phyloP scores from a whole-genome alignment of 345 rosid species.

The Camelina hispida region DNA sequence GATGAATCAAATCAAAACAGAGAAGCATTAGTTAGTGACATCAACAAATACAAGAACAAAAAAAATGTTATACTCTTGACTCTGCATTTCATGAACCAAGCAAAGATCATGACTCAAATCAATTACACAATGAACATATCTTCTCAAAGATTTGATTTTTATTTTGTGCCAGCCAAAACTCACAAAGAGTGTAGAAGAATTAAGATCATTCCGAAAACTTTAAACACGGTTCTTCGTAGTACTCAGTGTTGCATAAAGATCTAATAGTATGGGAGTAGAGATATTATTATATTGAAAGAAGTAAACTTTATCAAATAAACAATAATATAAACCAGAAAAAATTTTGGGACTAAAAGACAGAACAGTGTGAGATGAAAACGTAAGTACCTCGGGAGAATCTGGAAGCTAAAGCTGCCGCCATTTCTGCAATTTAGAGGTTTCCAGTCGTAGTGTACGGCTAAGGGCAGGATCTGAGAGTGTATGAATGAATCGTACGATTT shows the following conservation, averaged over 20 bases:
- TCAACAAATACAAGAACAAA: constrained; percentile 7
- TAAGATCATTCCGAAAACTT: neutral
- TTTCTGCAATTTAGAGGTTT: constrained; percentile 26
- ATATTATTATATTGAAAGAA: neutral
- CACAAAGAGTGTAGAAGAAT: neutral
- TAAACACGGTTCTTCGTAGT: neutral
- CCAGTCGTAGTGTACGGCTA: neutral
- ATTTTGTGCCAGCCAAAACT: neutral
- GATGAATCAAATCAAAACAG: constrained; percentile 1
- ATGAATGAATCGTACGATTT: neutral
- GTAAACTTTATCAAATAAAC: neutral
- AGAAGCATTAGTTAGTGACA: constrained; percentile 6
- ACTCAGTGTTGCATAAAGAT: neutral
- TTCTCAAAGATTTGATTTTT: too few relatives aligned
- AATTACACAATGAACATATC: neutral
- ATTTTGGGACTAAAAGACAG: neutral
- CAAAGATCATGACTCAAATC: neutral
- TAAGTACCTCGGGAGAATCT: constrained; percentile 31
- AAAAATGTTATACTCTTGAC: neutral
- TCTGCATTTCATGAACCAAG: constrained; percentile 9
- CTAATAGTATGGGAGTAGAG: neutral
- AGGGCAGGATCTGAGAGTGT: neutral
- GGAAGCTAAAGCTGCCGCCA: constrained; percentile 44
- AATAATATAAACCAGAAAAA: neutral
- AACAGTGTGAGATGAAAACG: neutral